Conservation (phyloP, 345 rosid genomes). For the Lagerstroemia speciosa region DNA sequence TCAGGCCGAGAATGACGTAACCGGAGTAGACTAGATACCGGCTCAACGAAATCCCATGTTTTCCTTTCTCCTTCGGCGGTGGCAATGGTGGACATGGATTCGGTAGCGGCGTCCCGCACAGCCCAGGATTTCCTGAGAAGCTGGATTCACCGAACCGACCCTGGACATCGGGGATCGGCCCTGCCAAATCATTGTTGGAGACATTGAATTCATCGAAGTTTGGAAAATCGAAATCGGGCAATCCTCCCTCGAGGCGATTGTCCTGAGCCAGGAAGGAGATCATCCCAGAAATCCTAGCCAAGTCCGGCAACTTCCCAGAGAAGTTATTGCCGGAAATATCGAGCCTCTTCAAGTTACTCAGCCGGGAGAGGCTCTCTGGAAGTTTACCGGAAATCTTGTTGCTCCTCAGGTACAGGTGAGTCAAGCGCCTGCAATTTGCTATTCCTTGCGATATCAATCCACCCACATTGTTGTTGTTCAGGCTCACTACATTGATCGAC, state of each 20-base stretch:
- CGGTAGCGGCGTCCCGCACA: conserved; percentile 34
- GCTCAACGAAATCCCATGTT: conserved; percentile 11
- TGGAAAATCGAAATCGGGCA: conserved; percentile 39
- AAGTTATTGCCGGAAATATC: conserved; percentile 35
- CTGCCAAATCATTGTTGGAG: conserved; percentile 47
- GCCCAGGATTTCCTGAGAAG: conserved; percentile 36
- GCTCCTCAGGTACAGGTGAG: conserved; percentile 33
- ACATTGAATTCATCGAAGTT: conserved; percentile 39
- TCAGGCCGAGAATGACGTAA: conserved; percentile 23
- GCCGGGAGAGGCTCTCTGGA: conserved; percentile 30
- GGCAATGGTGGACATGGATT: conserved; percentile 29
- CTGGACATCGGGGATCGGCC: conserved; percentile 40
- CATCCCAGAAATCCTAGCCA: conserved; percentile 32
- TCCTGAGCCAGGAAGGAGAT: conserved; percentile 32
- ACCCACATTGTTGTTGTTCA: conserved; percentile 26
- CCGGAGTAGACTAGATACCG: conserved; percentile 33
- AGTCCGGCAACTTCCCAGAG: conserved; percentile 31
- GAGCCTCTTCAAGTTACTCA: conserved; percentile 39
- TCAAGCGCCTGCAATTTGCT: conserved; percentile 31
- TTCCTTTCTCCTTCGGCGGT: conserved; percentile 7
- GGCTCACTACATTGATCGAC: conserved; percentile 35
- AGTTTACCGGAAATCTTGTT: conserved; percentile 36
- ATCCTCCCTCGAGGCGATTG: conserved; percentile 32
- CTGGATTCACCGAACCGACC: conserved; percentile 27
- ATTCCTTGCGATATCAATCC: conserved; percentile 32